phyloP scores from a whole-genome alignment of 306 rosid genomes.

The Betula pendula region DNA sequence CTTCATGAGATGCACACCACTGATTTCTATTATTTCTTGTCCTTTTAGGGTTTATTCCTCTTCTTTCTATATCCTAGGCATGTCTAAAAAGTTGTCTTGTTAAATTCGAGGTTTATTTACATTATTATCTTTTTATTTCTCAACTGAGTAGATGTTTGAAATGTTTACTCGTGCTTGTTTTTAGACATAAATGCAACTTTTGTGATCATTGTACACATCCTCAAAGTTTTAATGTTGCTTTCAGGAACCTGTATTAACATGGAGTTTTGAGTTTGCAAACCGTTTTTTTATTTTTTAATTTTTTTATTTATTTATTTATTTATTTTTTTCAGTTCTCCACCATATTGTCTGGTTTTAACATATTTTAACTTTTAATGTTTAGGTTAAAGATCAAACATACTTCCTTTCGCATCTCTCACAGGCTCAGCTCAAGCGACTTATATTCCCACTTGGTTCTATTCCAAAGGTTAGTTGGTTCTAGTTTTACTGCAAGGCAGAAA shows the following conservation, averaged over 20 bases:
- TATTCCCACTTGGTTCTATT: conserved; percentile 84
- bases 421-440: conserved; percentile 72
- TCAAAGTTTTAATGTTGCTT: background rate
- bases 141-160: background rate
- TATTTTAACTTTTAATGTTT: conserved; percentile 27
- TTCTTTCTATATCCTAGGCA: conserved; percentile 6
- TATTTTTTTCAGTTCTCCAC: background rate
- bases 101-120: conserved; percentile 19
- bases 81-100: conserved; percentile 20
- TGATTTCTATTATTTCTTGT: conserved; percentile 12
- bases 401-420: conserved; percentile 90
- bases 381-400: conserved; percentile 98
- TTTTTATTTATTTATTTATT: background rate
- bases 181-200: background rate
- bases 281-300: background rate
- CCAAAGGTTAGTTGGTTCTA: conserved; percentile 68
- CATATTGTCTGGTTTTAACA: conserved; percentile 22
- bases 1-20: conserved; percentile 12
- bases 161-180: background rate
- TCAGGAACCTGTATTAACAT: background rate
- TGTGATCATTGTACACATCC: background rate
- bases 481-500: conserved; percentile 13
- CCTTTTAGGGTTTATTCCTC: conserved; percentile 25
- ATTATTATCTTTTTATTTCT: background rate
- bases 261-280: background rate